Percentiles rank a stretch among this genome's conserved stretches.
Evolutionary conservation across 1,139 yeast genomes (phyloP).

Genomic region (Zygosaccharomyces pseudobailii): DNA sequence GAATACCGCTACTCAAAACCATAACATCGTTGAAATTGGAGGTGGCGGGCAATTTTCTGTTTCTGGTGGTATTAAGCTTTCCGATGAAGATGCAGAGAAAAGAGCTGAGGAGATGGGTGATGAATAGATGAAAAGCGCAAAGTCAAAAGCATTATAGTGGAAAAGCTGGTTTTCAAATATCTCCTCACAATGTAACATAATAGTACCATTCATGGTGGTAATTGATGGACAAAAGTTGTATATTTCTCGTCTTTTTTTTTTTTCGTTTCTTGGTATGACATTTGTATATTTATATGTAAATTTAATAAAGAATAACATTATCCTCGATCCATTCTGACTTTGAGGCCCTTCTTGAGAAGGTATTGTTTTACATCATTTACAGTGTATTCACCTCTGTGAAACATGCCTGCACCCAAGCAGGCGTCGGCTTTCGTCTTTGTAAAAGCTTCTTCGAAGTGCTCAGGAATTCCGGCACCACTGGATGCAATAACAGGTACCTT

Average conservation of each 20-base stretch:
- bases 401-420: conserved; percentile 96
- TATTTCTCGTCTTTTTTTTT: background rate
- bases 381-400: conserved; percentile 88
- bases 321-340: conserved; percentile 44
- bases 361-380: conserved; percentile 76
- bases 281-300: conserved; percentile 2
- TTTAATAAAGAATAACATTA: background rate
- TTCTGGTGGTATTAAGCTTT: conserved; percentile 69
- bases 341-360: conserved; percentile 48
- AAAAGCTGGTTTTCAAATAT: background rate
- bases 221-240: background rate
- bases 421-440: conserved; percentile 82
- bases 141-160: background rate
- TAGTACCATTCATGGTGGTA: background rate
- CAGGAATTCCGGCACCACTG: conserved; percentile 92
- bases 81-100: conserved; percentile 59
- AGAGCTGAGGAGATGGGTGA: conserved; percentile 48
- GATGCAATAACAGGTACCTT: conserved; percentile 93
- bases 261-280: background rate
- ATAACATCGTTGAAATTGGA: conserved; percentile 64
- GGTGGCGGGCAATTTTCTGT: conserved; percentile 96
- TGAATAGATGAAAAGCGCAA: conserved; percentile 8
- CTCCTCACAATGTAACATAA: conserved; percentile 1
- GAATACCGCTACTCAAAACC: conserved; percentile 85
- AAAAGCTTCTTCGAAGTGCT: conserved; percentile 84